Conservation (phyloP, 352 stramenopile species). For the Pythium sp. region DNA sequence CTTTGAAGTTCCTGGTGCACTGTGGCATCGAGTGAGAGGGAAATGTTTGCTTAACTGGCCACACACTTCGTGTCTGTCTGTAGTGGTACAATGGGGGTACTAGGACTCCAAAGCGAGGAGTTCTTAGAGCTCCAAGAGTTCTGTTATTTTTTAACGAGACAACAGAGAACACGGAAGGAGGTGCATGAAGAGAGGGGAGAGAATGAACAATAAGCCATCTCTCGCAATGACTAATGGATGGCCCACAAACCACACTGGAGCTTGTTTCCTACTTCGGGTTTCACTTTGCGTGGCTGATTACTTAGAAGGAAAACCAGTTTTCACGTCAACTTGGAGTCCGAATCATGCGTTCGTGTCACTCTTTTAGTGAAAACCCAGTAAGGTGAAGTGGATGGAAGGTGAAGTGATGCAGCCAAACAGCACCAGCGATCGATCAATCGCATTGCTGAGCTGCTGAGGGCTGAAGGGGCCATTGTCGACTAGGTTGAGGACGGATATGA, state of each 20-base stretch:
- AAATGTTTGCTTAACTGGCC: neutral
- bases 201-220: neutral
- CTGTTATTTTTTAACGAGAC: neutral
- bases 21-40: neutral
- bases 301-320: neutral
- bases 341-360: neutral
- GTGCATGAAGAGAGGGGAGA: neutral
- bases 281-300: neutral
- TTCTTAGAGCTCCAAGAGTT: neutral
- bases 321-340: neutral
- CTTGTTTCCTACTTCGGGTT: too few relatives aligned
- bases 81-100: neutral
- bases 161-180: neutral
- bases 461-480: neutral
- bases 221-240: neutral
- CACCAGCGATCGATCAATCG: too few relatives aligned
- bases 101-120: neutral
- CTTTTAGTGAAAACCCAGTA: neutral
- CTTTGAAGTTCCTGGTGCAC: neutral
- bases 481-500: too few relatives aligned
- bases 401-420: neutral
- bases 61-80: neutral
- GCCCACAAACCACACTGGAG: neutral
- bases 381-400: neutral
- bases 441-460: too few relatives aligned